Base-by-base conservation (phyloP, 2,329 filamentous ascomycete species). In the Fusarium graminum region DNA sequence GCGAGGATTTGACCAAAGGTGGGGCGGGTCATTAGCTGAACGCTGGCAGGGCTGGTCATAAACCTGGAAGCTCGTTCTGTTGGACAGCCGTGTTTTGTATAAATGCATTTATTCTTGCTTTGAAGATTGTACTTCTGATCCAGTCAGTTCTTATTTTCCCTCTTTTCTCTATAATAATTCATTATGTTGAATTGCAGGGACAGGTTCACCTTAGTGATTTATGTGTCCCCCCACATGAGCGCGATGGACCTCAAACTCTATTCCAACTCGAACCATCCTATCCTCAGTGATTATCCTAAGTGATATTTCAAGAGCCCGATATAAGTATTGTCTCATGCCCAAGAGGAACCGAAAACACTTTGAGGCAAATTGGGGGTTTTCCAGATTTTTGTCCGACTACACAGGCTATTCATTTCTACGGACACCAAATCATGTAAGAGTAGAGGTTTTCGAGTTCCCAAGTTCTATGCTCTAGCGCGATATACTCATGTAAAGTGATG, bases 11-110 rank as follows among this genome's bases (percentile, higher is more conserved):
- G 34, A 34, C 26, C n/a, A 17, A 51, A 43, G 16, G 44, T 63
- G 59, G 58, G 51, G 38, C 49, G 6, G n/a, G 34, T 52, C 40
- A 52, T 30, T 45, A 25, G 36, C 38, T 36, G 34, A 36, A n/a
- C 9, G 34, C 34, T 36, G 34, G 34, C 16, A 36, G n/a, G 16
- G 34, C 30, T 32, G 30, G 8, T n/a, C 16, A 36, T 17, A n/a
- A 36, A 36, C 34, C 34, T 36, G 22, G 22, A 22, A 22, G 22
- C 22, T 22, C 22, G 22, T 22, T 22, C 6, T 22, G 22, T 22
- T 22, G 22, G 22, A 22, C 22, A 36, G n/a, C n/a, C n/a, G 6
- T 36, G 8, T 10, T n/a, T 36, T n/a, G 16, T 34, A 34, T 36
- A n/a, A n/a, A 17, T 36, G 9, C n/a, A 7, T n/a, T 7, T 36